These are phyloP conservation scores for Glycine latifolia DNA, from an alignment of 306 rosid genomes.

Conservation along the genomic window DNA sequence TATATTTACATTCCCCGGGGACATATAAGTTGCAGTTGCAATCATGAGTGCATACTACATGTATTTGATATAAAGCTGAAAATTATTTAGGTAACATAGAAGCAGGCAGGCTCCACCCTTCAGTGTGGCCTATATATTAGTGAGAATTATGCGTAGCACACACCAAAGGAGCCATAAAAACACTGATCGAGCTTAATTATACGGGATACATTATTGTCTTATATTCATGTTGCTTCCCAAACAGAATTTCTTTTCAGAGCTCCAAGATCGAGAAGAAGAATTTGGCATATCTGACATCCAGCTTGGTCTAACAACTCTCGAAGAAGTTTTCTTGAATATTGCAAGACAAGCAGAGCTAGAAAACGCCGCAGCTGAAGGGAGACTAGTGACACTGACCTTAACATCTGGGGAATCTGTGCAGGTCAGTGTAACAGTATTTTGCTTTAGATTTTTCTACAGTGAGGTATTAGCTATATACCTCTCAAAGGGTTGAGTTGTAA, in stretches of 20 bases:
- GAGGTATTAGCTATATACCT: background rate
- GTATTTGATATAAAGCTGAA: constrained; percentile 20
- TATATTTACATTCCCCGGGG: background rate
- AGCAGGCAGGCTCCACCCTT: background rate
- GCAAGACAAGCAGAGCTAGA: constrained; percentile 89
- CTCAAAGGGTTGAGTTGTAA: background rate
- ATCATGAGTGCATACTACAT: constrained; percentile 3
- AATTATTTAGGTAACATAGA: background rate
- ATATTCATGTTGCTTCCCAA: constrained; percentile 39
- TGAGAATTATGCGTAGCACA: constrained; percentile 1
- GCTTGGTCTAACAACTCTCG: constrained; percentile 84
- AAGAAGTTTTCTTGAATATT: constrained; percentile 91
- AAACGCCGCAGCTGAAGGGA: constrained; percentile 79
- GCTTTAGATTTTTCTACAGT: constrained; percentile 2
- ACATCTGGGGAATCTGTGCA: constrained; percentile 65
- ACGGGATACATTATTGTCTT: constrained; percentile 15
- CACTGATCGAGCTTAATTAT: constrained; percentile 16
- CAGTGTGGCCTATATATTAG: background rate
- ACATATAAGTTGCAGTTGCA: background rate
- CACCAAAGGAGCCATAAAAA: background rate
- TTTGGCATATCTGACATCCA: constrained; percentile 84
- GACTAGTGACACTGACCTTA: constrained; percentile 61
- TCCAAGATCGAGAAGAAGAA: constrained; percentile 71
- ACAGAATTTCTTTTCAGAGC: constrained; percentile 78
- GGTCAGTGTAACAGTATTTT: constrained; percentile 50